Evolutionary conservation across 345 rosid genomes (phyloP), one percentile per base, ranked within the genome.

Genomic region (Ricinus communis): DNA sequence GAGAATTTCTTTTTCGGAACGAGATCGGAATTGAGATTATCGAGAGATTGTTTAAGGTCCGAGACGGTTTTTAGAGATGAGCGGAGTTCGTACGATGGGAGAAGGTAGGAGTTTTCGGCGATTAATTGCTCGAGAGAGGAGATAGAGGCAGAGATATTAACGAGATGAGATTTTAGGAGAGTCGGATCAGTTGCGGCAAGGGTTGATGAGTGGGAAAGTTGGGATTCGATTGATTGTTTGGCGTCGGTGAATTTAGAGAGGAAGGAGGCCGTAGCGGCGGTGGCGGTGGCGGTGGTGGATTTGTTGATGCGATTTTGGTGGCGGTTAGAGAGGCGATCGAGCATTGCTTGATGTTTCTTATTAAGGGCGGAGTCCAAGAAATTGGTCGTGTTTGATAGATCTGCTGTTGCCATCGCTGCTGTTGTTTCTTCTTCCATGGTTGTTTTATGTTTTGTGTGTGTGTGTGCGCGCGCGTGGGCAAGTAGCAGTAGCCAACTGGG

Each of bases 31-130:
- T 75, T 69, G 36, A 90, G 77, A 40, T 0, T 76, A n/a, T 92
- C 93, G 22, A 91, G 82, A 40, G 80, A 74, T 30, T 85, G 95
- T 68, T 80, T 91, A 68, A 91, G 84, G 61, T 94, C 91, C 1
- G 95, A 81, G 58, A 87, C 61, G 33, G 85, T 72, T 84, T 80
- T 85, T 50, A 94, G 92, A 51, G 93, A 85, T 43, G 93, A 85
- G 55, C 96, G 81, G 38, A 91, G 87, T 51, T 94, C 93, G 79
- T 90, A 88, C 24, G 97, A 80, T 16, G 97, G 97, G 65, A 91
- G 83, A 65, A 66, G 75, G 77, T 88, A 90, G 2, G 97, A 87
- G 76, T 79, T 91, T 75, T 89, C 86, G 31, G 96, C 93, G 53
- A 91, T 84, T 46, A 90, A 86, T 67, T 87, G 82, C 68, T 90